Conservation (phyloP, 768 basidiomycete genomes). For the Lentinula aciculospora region DNA sequence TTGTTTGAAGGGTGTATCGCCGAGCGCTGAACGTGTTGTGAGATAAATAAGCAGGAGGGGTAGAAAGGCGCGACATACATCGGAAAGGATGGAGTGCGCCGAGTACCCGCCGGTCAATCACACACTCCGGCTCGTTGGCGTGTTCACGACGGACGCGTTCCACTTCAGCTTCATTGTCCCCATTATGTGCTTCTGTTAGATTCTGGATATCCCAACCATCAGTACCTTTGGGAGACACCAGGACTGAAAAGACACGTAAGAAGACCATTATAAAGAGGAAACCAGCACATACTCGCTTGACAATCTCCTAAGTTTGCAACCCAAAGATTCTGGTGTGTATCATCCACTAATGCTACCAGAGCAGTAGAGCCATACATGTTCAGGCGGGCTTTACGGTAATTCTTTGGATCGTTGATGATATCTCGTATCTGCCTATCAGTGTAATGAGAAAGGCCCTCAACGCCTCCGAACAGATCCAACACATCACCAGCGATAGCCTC, state of each 20-base stretch:
- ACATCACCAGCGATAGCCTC: constrained; percentile 65
- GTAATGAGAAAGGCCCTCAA: constrained; percentile 43
- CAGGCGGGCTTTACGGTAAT: constrained; percentile 56
- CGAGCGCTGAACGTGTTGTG: constrained; percentile 43
- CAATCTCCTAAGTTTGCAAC: constrained; percentile 79
- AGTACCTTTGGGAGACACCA: constrained; percentile 41
- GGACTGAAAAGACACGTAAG: constrained; percentile 27
- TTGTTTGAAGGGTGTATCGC: constrained; percentile 70
- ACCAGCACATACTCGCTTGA: constrained; percentile 54
- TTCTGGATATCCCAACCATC: constrained; percentile 53
- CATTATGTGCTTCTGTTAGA: constrained; percentile 66
- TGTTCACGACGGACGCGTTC: constrained; percentile 59
- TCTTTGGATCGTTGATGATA: constrained; percentile 60
- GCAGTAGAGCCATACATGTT: constrained; percentile 82
- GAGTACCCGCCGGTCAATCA: constrained; percentile 61
- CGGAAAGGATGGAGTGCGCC: constrained; percentile 76
- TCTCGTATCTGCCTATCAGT: constrained; percentile 50
- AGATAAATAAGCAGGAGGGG: constrained; percentile 2
- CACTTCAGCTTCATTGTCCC: constrained; percentile 60
- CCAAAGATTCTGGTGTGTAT: constrained; percentile 65
- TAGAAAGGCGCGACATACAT: constrained; percentile 36
- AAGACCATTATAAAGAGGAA: neutral
- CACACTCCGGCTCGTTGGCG: constrained; percentile 64
- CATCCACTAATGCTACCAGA: constrained; percentile 68
- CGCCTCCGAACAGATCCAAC: constrained; percentile 50